Evolutionary conservation across 805 yeast species (phyloP).

Genomic region (Yueomyces sinensis): DNA sequence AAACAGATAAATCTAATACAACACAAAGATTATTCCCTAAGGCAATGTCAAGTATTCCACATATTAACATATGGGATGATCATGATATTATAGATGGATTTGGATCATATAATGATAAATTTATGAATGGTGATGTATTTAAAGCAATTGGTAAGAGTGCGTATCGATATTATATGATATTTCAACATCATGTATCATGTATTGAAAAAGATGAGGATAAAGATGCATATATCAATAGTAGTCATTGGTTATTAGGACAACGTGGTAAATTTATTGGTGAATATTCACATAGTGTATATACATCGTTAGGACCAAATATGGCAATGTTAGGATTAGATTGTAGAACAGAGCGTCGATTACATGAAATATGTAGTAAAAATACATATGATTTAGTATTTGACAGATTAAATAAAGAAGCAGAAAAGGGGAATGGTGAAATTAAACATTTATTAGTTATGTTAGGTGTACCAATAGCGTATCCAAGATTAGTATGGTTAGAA

Average conservation of each 20-base stretch:
- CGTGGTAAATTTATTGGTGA: slow-evolving; percentile 53
- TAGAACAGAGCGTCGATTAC: slow-evolving; percentile 72
- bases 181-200: slow-evolving; percentile 70
- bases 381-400: slow-evolving; percentile 52
- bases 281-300: slow-evolving; percentile 52
- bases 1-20: slow-evolving; percentile 39
- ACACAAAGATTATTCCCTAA: slow-evolving; percentile 55
- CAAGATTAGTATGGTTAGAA: slow-evolving; percentile 87
- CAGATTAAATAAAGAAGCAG: slow-evolving; percentile 44
- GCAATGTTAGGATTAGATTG: slow-evolving; percentile 79
- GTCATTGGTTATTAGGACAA: slow-evolving; percentile 50
- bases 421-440: slow-evolving; percentile 26
- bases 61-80: slow-evolving; percentile 80
- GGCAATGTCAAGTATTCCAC: slow-evolving; percentile 74
- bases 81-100: slow-evolving; percentile 96
- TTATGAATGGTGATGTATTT: slow-evolving; percentile 64
- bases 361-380: slow-evolving; percentile 37
- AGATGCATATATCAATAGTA: slow-evolving; percentile 28
- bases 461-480: slow-evolving; percentile 93
- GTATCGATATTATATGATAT: slow-evolving; percentile 74
- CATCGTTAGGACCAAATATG: slow-evolving; percentile 62
- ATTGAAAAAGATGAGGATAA: slow-evolving; percentile 24
- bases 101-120: slow-evolving; percentile 70
- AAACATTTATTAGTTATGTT: slow-evolving; percentile 72
- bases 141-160: slow-evolving; percentile 65